Percentiles rank a stretch among this genome's conserved stretches.
These are phyloP conservation scores for Nemania abortiva DNA, from an alignment of 2,329 filamentous ascomycete genomes.

Conservation along the genomic window DNA sequence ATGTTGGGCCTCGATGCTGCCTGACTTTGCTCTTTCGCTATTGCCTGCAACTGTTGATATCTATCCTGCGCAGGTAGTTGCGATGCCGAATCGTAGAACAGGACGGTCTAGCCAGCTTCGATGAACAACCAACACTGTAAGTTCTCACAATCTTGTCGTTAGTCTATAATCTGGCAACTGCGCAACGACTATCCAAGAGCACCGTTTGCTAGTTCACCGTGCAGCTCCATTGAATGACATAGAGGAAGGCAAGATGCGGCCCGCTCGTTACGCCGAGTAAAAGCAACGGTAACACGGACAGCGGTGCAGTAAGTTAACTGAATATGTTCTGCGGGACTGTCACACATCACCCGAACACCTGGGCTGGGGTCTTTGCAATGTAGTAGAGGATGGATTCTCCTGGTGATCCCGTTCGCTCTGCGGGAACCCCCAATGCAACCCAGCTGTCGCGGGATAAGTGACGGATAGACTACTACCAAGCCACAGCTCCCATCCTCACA, in stretches of 20 bases:
- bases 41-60: slow-evolving; percentile 19
- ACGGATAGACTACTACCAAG: slow-evolving; percentile 22
- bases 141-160: slow-evolving; percentile 25
- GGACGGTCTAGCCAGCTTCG: slow-evolving; percentile 15
- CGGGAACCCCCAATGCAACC: slow-evolving; percentile 28
- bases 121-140: slow-evolving; percentile 29
- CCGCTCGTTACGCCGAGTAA: slow-evolving; percentile 10
- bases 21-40: slow-evolving; percentile 21
- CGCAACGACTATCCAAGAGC: slow-evolving; percentile 20
- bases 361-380: not conserved
- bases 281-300: slow-evolving; percentile 8
- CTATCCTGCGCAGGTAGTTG: slow-evolving; percentile 21
- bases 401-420: slow-evolving; percentile 32
- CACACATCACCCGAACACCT: slow-evolving; percentile 17
- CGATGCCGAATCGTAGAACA: slow-evolving; percentile 22
- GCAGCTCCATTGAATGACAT: slow-evolving; percentile 5
- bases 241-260: slow-evolving; percentile 4
- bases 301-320: slow-evolving; percentile 10
- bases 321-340: slow-evolving; percentile 19
- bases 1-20: slow-evolving; percentile 17
- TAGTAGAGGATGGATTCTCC: slow-evolving; percentile 23
- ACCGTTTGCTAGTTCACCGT: slow-evolving; percentile 20
- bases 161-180: slow-evolving; percentile 25
- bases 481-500: slow-evolving; percentile 20
- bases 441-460: slow-evolving; percentile 15